These are phyloP conservation scores for Sarocladiaceae sp. DNA, from an alignment of 2,329 filamentous ascomycete species.

Conservation along the genomic window DNA sequence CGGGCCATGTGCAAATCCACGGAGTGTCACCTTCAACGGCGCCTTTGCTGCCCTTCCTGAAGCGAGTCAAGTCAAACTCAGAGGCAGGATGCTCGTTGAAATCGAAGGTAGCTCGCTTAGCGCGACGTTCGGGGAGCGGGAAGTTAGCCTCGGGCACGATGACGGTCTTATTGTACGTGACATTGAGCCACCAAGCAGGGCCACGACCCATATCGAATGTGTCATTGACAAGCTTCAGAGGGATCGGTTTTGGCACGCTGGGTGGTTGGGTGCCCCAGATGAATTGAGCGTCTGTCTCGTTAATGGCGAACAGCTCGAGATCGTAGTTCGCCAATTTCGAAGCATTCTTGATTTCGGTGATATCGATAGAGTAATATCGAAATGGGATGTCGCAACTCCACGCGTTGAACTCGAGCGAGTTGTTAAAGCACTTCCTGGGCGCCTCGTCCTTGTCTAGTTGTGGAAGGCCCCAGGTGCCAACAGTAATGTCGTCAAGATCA, in stretches of 20 bases:
- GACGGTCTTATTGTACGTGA: constrained; percentile 50
- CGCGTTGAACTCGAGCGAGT: constrained; percentile 46
- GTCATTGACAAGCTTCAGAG: constrained; percentile 45
- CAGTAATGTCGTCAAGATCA: constrained; percentile 35
- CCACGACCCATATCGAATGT: constrained; percentile 40
- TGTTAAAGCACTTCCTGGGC: constrained; percentile 50
- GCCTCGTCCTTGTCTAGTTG: constrained; percentile 42
- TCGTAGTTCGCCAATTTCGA: constrained; percentile 32
- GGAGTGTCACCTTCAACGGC: constrained; percentile 42
- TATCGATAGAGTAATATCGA: constrained; percentile 36
- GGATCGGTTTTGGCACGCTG: constrained; percentile 28
- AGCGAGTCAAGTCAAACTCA: constrained; percentile 20
- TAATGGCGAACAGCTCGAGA: constrained; percentile 30
- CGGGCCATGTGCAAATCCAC: constrained; percentile 55
- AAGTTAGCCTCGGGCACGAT: constrained; percentile 40
- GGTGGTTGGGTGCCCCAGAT: constrained; percentile 51
- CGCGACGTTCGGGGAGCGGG: constrained; percentile 14
- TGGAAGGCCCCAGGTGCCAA: constrained; percentile 51
- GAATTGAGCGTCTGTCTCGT: constrained; percentile 26
- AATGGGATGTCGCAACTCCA: constrained; percentile 57
- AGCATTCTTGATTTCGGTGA: constrained; percentile 24
- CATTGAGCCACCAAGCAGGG: constrained; percentile 48
- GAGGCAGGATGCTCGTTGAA: constrained; percentile 12
- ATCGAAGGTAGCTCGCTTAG: constrained; percentile 23
- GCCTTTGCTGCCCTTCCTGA: constrained; percentile 17